Conservation (phyloP, 1,284 basidiomycete genomes). For the Ceratobasidium sp. region DNA sequence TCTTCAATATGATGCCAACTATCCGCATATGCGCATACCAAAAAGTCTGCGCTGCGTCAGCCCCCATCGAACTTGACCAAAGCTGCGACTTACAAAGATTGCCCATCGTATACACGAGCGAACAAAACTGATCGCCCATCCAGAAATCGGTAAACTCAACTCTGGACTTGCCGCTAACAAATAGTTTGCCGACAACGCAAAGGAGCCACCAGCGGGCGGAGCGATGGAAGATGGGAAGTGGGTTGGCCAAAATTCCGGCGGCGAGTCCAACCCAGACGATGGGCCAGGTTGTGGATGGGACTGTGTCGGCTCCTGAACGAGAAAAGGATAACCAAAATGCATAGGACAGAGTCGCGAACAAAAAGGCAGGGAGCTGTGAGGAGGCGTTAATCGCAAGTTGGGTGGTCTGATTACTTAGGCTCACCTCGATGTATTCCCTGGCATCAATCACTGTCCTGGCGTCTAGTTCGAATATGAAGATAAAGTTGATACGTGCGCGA, state of each 20-base stretch:
- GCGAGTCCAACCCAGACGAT: conserved; percentile 80
- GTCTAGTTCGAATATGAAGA: conserved; percentile 89
- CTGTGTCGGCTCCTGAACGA: conserved; percentile 58
- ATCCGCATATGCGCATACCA: conserved; percentile 72
- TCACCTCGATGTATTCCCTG: conserved; percentile 81
- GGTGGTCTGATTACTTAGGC: conserved; percentile 35
- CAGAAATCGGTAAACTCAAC: conserved; percentile 87
- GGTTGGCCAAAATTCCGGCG: conserved; percentile 71
- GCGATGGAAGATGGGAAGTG: conserved; percentile 70
- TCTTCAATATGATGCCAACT: conserved; percentile 61
- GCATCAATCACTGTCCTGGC: conserved; percentile 76
- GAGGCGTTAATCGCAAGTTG: conserved; percentile 1
- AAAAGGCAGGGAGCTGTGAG: conserved; percentile 74
- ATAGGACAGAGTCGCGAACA: conserved; percentile 76
- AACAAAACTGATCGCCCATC: conserved; percentile 86
- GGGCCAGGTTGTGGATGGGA: conserved; percentile 74
- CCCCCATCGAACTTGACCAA: too few relatives aligned
- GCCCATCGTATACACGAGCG: conserved; percentile 69
- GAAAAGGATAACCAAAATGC: conserved; percentile 87
- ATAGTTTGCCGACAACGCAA: conserved; percentile 63
- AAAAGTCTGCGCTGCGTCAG: conserved; percentile 54
- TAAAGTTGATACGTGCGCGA: conserved; percentile 79
- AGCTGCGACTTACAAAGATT: not conserved
- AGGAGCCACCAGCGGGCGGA: conserved; percentile 82
- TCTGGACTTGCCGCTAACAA: conserved; percentile 72